Evolutionary conservation across 768 basidiomycete genomes (phyloP), one percentile per base, ranked within the genome.

Genomic region (Mrakia gelida): DNA sequence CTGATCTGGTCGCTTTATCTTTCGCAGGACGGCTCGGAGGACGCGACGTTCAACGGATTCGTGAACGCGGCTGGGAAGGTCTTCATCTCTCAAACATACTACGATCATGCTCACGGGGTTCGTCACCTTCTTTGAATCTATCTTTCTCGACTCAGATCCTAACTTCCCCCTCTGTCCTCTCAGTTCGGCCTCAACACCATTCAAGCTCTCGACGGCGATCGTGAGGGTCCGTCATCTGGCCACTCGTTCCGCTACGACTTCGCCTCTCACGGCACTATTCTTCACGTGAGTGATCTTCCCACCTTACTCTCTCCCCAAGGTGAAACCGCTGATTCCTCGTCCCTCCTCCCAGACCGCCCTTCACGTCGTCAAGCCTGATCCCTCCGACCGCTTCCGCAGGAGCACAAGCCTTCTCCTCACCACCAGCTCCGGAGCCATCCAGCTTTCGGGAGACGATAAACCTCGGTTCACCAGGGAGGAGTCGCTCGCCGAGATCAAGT

Each of bases 381-480:
- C n/a, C n/a, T n/a, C n/a, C n/a, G n/a, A n/a, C n/a, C n/a, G n/a
- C n/a, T n/a, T n/a, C n/a, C n/a, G n/a, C n/a, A n/a, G n/a, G n/a
- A n/a, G n/a, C n/a, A n/a, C n/a, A n/a, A n/a, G n/a, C n/a, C 38
- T 90, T 9, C 82, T 90, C 28, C 75, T 93, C 28, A 90, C 90
- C 1, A 92, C 92, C 0, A 88, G 89, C n/a, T 91, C 91, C 2
- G 93, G 93, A 15, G 86, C 92, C 6, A 81, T 95, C 38, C 91
- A 94, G 80, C 84, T 91, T 13, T 93, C 93, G 92, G 85, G 89
- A 68, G 87, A 88, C 32, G 86, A 89, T 41, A 82, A 86, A 52
- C 85, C 89, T 41, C 86, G 88, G 41, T 96, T 94, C 93, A 88
- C 88, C 0, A 87, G 94, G 70, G 94, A 96, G 82, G 95, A 98